Conservation (phyloP, 495 filamentous ascomycete genomes). For the Annulohypoxylon nitens region DNA sequence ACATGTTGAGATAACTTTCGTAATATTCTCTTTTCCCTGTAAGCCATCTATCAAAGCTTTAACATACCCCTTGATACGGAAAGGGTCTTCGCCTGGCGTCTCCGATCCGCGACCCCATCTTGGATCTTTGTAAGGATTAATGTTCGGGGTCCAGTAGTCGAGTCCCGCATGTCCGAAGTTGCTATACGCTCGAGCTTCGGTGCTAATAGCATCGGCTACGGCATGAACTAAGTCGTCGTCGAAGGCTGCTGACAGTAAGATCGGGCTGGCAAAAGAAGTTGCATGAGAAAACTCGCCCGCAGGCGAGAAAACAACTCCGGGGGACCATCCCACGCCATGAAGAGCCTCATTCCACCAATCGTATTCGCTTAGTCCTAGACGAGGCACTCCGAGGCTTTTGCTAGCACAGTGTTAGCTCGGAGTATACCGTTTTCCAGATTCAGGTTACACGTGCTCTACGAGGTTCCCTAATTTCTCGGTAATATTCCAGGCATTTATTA, state of each 20-base stretch:
- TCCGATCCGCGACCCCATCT: slow-evolving; percentile 59
- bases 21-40: slow-evolving; percentile 60
- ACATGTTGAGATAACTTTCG: slow-evolving; percentile 71
- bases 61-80: slow-evolving; percentile 67
- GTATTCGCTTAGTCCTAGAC: slow-evolving; percentile 60
- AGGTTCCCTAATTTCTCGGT: slow-evolving; percentile 59
- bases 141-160: slow-evolving; percentile 76
- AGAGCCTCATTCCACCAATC: slow-evolving; percentile 68
- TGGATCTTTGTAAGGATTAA: slow-evolving; percentile 72
- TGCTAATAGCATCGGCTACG: slow-evolving; percentile 64
- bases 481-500: slow-evolving; percentile 58
- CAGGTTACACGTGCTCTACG: slow-evolving; percentile 49
- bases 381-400: slow-evolving; percentile 52
- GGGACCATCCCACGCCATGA: slow-evolving; percentile 58
- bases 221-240: slow-evolving; percentile 61
- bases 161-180: slow-evolving; percentile 70
- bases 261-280: slow-evolving; percentile 63
- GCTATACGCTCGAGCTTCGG: slow-evolving; percentile 75
- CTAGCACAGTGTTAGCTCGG: slow-evolving; percentile 43
- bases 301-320: slow-evolving; percentile 50
- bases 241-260: slow-evolving; percentile 61
- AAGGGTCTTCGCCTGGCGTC: slow-evolving; percentile 67
- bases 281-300: slow-evolving; percentile 59
- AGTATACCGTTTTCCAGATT: not conserved
- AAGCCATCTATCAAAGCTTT: slow-evolving; percentile 71